These are phyloP conservation scores for Kalmusia sp. DNA, from an alignment of 2,329 filamentous ascomycete genomes.

Conservation along the genomic window DNA sequence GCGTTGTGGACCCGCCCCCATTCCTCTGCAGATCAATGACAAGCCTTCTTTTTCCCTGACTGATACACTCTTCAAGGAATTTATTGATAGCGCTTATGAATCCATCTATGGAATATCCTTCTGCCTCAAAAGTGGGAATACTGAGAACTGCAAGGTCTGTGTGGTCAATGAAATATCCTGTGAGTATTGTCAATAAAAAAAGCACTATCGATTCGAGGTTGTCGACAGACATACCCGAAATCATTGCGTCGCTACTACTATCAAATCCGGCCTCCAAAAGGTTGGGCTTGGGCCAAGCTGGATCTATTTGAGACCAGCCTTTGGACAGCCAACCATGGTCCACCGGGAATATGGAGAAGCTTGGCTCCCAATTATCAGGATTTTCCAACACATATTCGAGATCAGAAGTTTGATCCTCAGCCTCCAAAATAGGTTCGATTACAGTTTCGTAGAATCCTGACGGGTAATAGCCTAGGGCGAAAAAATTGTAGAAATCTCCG, in stretches of 20 bases:
- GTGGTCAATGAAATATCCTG: slow-evolving; percentile 52
- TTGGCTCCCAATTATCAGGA: no score
- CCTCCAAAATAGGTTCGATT: no score
- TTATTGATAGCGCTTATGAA: slow-evolving; percentile 36
- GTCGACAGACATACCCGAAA: no score
- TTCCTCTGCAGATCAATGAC: slow-evolving; percentile 69
- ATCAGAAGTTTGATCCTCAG: no score
- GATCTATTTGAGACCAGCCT: no score
- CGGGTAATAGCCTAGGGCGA: slow-evolving; percentile 43
- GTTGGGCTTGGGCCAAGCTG: no score
- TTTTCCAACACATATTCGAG: slow-evolving; percentile 27
- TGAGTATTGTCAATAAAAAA: no score
- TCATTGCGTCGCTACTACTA: no score
- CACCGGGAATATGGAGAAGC: no score
- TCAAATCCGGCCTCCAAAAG: no score
- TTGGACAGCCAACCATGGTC: no score
- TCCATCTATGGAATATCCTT: slow-evolving; percentile 14
- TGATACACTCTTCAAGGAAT: slow-evolving; percentile 54
- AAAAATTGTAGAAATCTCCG: slow-evolving; percentile 55
- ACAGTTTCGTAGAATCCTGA: background rate
- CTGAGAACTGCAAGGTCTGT: slow-evolving; percentile 51
- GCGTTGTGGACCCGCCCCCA: slow-evolving; percentile 55
- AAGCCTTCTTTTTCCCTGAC: slow-evolving; percentile 59
- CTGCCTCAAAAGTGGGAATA: slow-evolving; percentile 52
- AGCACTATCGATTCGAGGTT: no score